Evolutionary conservation across 352 stramenopile species (phyloP).

Genomic region (Globisporangium cylindrosporum): DNA sequence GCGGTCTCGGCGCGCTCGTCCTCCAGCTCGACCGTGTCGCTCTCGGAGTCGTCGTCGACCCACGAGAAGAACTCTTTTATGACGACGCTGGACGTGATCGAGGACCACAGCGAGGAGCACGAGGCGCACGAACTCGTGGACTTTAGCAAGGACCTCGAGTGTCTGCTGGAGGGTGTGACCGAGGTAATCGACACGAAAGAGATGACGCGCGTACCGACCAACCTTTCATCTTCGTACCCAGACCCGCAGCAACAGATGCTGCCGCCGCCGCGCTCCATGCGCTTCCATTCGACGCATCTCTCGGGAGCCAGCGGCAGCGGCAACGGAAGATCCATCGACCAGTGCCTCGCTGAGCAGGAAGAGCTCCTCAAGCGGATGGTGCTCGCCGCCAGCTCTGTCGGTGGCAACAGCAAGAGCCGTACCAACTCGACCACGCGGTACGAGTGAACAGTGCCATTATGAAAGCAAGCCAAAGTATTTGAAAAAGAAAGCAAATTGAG

Average conservation of each 20-base stretch:
- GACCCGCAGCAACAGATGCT: background rate
- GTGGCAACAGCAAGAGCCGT: slow-evolving; percentile 3
- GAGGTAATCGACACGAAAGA: slow-evolving; percentile 56
- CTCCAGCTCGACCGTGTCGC: slow-evolving; percentile 9
- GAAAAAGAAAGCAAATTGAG: background rate
- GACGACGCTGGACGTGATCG: slow-evolving; percentile 41
- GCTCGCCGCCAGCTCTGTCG: slow-evolving; percentile 12
- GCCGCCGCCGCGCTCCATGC: background rate
- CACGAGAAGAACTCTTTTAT: slow-evolving; percentile 40
- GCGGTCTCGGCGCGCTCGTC: background rate
- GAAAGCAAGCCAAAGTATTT: background rate
- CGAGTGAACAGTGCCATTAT: background rate
- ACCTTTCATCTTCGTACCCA: background rate
- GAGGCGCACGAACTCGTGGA: slow-evolving; percentile 15
- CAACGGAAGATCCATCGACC: slow-evolving; percentile 18
- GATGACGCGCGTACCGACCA: slow-evolving; percentile 25
- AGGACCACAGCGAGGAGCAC: slow-evolving; percentile 31
- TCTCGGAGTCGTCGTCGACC: slow-evolving; percentile 14
- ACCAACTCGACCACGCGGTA: slow-evolving; percentile 2
- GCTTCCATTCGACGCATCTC: slow-evolving; percentile 1
- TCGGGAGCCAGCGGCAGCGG: background rate
- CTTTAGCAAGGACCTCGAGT: slow-evolving; percentile 25
- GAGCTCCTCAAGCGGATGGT: slow-evolving; percentile 27
- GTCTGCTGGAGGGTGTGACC: slow-evolving; percentile 24
- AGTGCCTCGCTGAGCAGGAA: slow-evolving; percentile 29